phyloP scores from a whole-genome alignment of 176 grass and related monocot species.

The Triticum urartu region DNA sequence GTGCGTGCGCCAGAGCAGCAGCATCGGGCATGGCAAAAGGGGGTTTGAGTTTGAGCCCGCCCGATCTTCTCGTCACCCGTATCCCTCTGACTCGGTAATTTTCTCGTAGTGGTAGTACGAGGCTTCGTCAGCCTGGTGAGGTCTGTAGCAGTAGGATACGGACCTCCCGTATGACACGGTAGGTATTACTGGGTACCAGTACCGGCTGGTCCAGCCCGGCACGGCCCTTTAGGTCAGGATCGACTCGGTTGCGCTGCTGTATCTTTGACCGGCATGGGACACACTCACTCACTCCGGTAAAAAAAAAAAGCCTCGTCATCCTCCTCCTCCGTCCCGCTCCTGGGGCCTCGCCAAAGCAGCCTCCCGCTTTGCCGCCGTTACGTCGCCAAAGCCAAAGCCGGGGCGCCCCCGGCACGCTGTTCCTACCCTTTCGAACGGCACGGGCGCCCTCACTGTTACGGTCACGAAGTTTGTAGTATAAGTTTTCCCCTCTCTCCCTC shows the following conservation, averaged over 20 bases:
- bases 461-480: background rate
- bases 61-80: background rate
- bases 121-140: background rate
- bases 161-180: background rate
- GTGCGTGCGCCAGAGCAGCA: conserved; percentile 30
- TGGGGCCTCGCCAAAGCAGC: conserved; percentile 45
- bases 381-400: conserved; percentile 8
- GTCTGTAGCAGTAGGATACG: background rate
- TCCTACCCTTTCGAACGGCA: background rate
- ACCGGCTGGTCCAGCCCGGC: background rate
- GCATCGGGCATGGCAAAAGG: conserved; percentile 18
- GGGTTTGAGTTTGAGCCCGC: background rate
- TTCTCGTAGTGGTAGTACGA: background rate
- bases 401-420: background rate
- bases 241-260: background rate
- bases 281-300: background rate
- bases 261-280: conserved; percentile 49
- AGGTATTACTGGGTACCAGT: background rate
- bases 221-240: background rate
- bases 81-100: background rate
- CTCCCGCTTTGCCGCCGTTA: background rate
- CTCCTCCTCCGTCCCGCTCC: background rate
- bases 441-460: conserved; percentile 11
- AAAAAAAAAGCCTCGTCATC: background rate
- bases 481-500: no score